Evolutionary conservation across 805 yeast species (phyloP).

Genomic region (Komagataella phaffii): DNA sequence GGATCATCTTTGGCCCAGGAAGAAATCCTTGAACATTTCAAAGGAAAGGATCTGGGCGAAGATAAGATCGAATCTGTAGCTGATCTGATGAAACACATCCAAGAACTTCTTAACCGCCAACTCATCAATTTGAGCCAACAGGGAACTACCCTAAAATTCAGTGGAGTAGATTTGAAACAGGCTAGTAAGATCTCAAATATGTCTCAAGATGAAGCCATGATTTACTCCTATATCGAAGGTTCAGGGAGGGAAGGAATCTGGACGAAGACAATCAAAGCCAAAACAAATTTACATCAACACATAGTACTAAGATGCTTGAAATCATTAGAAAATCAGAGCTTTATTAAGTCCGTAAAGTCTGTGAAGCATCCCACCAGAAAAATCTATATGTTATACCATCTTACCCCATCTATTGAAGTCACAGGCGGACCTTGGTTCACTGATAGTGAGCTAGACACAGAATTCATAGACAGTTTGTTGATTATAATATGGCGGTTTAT

Average conservation of each 20-base stretch:
- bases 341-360: conserved; percentile 79
- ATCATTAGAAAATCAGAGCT: conserved; percentile 63
- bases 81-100: conserved; percentile 27
- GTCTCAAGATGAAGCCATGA: conserved; percentile 81
- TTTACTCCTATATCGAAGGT: conserved; percentile 84
- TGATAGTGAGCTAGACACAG: conserved; percentile 87
- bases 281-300: conserved; percentile 82
- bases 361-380: conserved; percentile 89
- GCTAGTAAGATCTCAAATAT: conserved; percentile 68
- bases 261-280: conserved; percentile 84
- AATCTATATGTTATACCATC: conserved; percentile 86
- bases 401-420: conserved; percentile 90
- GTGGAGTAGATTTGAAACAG: conserved; percentile 58
- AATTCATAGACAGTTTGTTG: conserved; percentile 74
- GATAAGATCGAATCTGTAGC: conserved; percentile 26
- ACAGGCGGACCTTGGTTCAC: conserved; percentile 99
- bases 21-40: conserved; percentile 41
- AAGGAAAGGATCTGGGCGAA: background rate
- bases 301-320: conserved; percentile 79
- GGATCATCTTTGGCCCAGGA: conserved; percentile 49
- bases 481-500: conserved; percentile 83
- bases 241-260: conserved; percentile 93
- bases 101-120: conserved; percentile 31
- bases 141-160: conserved; percentile 58
- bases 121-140: conserved; percentile 57